A percentile compares a stretch with the other conserved stretches of the same genome.
These are phyloP conservation scores for Passiflora organensis DNA, from an alignment of 345 rosid species.

Conservation along the genomic window DNA sequence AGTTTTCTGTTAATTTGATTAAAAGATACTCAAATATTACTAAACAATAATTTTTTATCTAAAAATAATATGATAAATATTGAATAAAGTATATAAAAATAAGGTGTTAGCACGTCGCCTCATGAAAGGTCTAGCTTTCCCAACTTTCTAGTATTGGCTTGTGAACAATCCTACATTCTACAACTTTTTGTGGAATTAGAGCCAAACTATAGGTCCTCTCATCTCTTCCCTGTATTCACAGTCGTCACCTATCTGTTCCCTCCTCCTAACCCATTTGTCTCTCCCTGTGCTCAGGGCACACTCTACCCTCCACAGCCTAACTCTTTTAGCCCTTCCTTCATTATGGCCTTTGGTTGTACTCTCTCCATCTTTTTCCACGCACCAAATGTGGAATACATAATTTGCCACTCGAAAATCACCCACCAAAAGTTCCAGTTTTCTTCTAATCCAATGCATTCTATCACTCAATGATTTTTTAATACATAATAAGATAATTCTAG, in stretches of 20 bases:
- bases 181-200: constrained; percentile 48
- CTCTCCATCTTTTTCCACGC: constrained; percentile 37
- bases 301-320: constrained; percentile 57
- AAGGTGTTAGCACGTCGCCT: no score
- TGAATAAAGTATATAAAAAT: no score
- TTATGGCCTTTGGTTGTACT: constrained; percentile 62
- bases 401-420: constrained; percentile 47
- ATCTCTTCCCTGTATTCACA: constrained; percentile 35
- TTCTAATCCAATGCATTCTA: constrained; percentile 65
- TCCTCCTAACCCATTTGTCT: constrained; percentile 31
- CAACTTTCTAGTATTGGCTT: constrained; percentile 42
- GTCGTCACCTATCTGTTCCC: constrained; percentile 41
- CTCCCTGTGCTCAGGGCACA: constrained; percentile 45
- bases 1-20: no score
- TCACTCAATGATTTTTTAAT: constrained; percentile 52
- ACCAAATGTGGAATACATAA: constrained; percentile 24
- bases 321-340: constrained; percentile 54
- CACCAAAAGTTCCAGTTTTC: constrained; percentile 50
- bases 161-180: constrained; percentile 50
- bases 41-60: no score
- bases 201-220: constrained; percentile 51
- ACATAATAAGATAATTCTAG: no score
- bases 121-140: constrained; percentile 5
- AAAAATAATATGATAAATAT: no score
- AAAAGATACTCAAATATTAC: no score